Conservation (phyloP, 202 grass and related monocot species). For the Carex sylvatica region DNA sequence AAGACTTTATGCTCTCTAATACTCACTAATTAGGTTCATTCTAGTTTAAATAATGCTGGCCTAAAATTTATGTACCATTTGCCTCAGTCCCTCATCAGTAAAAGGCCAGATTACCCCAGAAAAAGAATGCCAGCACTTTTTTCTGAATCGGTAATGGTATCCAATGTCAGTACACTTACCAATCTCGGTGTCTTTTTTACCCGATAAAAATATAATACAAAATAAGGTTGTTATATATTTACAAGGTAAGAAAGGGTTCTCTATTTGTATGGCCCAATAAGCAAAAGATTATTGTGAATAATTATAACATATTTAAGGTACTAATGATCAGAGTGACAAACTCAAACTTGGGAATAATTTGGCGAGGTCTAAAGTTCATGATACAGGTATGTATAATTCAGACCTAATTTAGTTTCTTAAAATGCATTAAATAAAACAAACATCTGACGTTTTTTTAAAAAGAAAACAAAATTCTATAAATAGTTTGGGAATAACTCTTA, state of each 20-base stretch:
- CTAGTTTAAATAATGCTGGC: neutral
- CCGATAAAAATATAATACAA: neutral
- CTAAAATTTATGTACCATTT: neutral
- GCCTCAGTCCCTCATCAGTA: neutral
- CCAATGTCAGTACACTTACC: neutral
- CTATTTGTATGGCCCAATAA: neutral
- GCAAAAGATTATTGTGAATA: neutral
- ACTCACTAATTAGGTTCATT: neutral
- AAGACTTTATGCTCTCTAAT: neutral
- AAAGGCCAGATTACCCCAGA: neutral
- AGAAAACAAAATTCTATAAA: neutral
- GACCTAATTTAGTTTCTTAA: neutral
- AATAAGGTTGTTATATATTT: neutral
- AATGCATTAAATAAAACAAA: neutral
- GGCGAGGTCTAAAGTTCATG: neutral
- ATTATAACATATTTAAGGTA: neutral
- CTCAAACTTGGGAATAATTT: neutral
- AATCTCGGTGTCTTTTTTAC: neutral
- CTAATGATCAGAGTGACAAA: neutral
- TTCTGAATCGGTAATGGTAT: neutral
- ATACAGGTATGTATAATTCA: neutral
- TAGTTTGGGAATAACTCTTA: neutral
- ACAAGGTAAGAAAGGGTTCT: neutral
- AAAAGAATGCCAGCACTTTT: neutral
- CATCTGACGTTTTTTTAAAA: neutral